Conservation (phyloP, 2,329 filamentous ascomycete genomes). For the Ascochyta clinopodiicola region DNA sequence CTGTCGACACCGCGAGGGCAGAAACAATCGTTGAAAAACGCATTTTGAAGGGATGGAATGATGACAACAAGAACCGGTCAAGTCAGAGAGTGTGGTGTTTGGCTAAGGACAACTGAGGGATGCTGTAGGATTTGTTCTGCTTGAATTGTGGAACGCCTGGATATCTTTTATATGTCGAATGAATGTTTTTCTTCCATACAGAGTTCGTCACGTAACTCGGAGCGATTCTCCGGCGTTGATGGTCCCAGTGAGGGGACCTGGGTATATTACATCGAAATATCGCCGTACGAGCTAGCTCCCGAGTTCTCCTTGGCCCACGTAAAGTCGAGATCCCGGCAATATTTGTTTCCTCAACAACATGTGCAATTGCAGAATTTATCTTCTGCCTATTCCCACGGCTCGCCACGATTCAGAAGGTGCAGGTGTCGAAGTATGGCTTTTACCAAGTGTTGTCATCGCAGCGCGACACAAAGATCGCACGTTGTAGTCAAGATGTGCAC, state of each 20-base stretch:
- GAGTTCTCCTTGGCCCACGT: neutral
- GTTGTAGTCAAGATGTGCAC: too few species aligned
- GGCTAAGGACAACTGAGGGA: neutral
- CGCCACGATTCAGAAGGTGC: too few species aligned
- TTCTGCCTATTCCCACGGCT: too few species aligned
- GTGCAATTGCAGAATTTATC: too few species aligned
- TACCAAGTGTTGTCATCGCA: too few species aligned
- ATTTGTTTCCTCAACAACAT: neutral
- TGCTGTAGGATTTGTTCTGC: neutral
- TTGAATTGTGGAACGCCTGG: neutral
- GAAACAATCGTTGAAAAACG: neutral
- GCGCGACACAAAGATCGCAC: too few species aligned
- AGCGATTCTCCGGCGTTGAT: neutral
- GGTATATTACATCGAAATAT: constrained; percentile 2
- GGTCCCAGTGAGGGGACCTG: too few species aligned
- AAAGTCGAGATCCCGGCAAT: too few species aligned
- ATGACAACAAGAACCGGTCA: too few species aligned
- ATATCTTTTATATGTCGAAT: too few species aligned
- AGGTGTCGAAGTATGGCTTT: too few species aligned
- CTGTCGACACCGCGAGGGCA: neutral
- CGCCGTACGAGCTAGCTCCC: constrained; percentile 1
- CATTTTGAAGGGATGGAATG: neutral
- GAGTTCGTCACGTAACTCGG: neutral
- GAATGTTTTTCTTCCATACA: too few species aligned
- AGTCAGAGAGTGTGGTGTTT: neutral